Evolutionary conservation across 345 rosid genomes (phyloP).

Genomic region (Citrus reticulata): DNA sequence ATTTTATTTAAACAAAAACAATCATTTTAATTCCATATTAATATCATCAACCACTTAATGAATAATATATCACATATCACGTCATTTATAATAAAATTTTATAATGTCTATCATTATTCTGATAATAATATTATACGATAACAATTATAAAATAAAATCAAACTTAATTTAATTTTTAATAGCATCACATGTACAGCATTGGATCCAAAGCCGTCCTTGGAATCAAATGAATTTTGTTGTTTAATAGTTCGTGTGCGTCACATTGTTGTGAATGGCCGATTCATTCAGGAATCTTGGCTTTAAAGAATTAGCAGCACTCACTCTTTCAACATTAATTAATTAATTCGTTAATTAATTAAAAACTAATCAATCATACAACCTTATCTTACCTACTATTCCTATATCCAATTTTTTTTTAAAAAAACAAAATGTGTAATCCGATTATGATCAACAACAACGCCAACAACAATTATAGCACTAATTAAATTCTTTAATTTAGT

Average conservation of each 20-base stretch:
- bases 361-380: conserved; percentile 7
- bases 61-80: too few relatives aligned
- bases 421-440: neutral
- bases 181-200: too few relatives aligned
- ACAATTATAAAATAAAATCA: too few relatives aligned
- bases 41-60: too few relatives aligned
- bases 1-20: too few relatives aligned
- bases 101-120: too few relatives aligned
- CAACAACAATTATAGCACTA: neutral
- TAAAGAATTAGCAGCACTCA: neutral
- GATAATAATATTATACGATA: too few relatives aligned
- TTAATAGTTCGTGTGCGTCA: neutral
- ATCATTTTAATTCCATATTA: too few relatives aligned
- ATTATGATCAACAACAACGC: neutral
- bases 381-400: conserved; percentile 11
- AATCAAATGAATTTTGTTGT: too few relatives aligned
- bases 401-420: neutral
- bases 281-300: neutral
- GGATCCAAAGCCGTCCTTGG: neutral
- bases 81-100: too few relatives aligned
- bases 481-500: neutral
- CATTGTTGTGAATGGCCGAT: neutral
- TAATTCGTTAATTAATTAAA: neutral
- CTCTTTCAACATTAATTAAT: neutral
- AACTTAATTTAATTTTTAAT: too few relatives aligned